phyloP scores from a whole-genome alignment of 2,329 filamentous ascomycete species.

The Trichoderma atroviride region DNA sequence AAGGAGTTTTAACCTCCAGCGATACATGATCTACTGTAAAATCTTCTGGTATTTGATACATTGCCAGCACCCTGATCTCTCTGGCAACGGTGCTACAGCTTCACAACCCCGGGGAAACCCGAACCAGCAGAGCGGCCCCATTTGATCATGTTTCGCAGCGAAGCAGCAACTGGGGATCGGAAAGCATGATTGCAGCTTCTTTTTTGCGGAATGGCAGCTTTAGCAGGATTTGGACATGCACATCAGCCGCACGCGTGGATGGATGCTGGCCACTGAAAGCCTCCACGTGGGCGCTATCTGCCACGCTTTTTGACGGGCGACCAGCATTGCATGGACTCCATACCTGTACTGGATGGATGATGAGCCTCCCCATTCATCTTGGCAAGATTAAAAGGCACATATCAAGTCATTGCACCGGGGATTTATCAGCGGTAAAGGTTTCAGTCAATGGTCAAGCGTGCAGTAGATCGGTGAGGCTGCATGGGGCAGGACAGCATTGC shows the following conservation, averaged over 20 bases:
- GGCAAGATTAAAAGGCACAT: constrained; percentile 1
- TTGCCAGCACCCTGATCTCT: neutral
- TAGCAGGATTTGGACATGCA: neutral
- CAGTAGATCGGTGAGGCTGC: constrained; percentile 4
- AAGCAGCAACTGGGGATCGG: neutral
- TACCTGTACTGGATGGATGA: neutral
- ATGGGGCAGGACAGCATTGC: neutral
- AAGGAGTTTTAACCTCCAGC: neutral
- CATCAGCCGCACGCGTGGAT: constrained; percentile 16
- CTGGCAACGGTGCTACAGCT: neutral
- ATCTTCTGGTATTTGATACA: neutral
- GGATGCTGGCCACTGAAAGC: constrained; percentile 7
- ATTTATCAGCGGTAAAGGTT: constrained; percentile 4
- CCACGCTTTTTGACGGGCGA: neutral
- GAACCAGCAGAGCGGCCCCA: neutral
- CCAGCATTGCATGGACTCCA: neutral
- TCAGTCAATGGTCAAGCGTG: constrained; percentile 1
- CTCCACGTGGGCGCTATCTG: constrained; percentile 8
- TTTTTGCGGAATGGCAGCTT: neutral
- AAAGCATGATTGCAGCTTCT: neutral
- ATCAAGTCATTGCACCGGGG: neutral
- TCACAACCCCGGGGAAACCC: neutral
- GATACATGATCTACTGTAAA: neutral
- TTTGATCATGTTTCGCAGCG: neutral
- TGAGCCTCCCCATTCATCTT: neutral